Conservation (phyloP, 2,329 filamentous ascomycete species). For the Nemania sp. region DNA sequence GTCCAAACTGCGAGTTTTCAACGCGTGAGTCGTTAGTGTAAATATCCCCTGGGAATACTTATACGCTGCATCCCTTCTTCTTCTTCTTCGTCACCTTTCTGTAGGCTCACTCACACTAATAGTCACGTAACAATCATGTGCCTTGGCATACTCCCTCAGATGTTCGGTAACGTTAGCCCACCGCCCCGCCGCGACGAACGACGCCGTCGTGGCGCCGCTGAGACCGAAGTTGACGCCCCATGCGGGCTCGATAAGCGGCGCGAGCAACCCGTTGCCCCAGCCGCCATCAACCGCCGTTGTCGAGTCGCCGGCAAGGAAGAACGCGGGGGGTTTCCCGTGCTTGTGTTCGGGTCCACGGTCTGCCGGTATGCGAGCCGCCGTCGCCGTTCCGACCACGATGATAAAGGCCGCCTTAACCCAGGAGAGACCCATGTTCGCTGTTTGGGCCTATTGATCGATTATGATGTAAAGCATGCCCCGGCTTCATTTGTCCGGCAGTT, state of each 20-base stretch:
- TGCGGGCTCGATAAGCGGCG: slow-evolving; percentile 52
- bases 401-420: not conserved
- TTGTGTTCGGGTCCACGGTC: slow-evolving; percentile 11
- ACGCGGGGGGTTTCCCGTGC: slow-evolving; percentile 44
- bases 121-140: slow-evolving; percentile 55
- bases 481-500: too few relatives aligned
- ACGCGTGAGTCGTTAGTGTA: not conserved
- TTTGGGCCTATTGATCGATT: not conserved
- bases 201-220: slow-evolving; percentile 60
- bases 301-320: slow-evolving; percentile 55
- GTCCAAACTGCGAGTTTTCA: slow-evolving; percentile 56
- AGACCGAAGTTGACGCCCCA: slow-evolving; percentile 60
- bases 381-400: not conserved
- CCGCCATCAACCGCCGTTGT: slow-evolving; percentile 54
- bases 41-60: not conserved
- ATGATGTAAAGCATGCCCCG: not conserved
- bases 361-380: slow-evolving; percentile 9
- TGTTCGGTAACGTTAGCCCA: slow-evolving; percentile 55
- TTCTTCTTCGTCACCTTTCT: not conserved
- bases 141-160: slow-evolving; percentile 45
- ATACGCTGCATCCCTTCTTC: not conserved
- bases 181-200: slow-evolving; percentile 55
- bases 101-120: slow-evolving; percentile 41
- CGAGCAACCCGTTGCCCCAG: slow-evolving; percentile 64
- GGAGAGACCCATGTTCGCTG: slow-evolving; percentile 27